Evolutionary conservation across 768 basidiomycete species (phyloP), one percentile per base, ranked within the genome.

Genomic region (Trametes punicea): DNA sequence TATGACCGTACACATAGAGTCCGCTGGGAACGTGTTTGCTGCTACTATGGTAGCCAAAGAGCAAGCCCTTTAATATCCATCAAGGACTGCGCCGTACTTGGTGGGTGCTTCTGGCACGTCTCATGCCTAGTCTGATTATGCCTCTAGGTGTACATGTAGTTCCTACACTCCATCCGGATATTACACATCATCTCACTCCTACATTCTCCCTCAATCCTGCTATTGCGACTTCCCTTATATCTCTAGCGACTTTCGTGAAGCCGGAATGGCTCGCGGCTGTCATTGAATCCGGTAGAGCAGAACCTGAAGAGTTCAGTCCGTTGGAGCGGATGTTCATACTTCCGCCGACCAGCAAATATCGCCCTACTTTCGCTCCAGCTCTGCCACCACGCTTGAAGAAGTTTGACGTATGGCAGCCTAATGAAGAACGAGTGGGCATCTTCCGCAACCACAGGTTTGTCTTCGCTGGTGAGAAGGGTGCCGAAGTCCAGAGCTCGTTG

Each of bases 221-320:
- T 0, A 72, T 83, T 21, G 82, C 81, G 0, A 70, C 78, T 0
- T 87, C 88, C 11, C 74, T 91, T 9, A 69, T 90, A 15, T 78
- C 80, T 3, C 73, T 78, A 0, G 75, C 79, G 13, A 74, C 77
- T 10, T 77, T 90, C 45, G 87, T 86, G 29, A 88, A 76, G 55
- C 74, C 77, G 0, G 83, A 85, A 44, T 92, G 89, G 89, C 69
- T 90, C 23, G 67, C 70, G 6, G 83, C 89, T 52, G 64, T 88
- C 27, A 56, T 90, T 27, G 75, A 77, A 2, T 71, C 82, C 0
- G 83, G 83, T 7, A 69, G 62, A 16, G 62, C 73, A 10, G 67
- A 72, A 4, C 3, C 23, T 3, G 57, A 51, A 2, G 57, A 54
- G 33, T 46, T 49, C 38, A 67, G 70, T 13, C 57, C 65, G 2